Conservation (phyloP, 2,329 filamentous ascomycete species). For the Xylaria multiplex region DNA sequence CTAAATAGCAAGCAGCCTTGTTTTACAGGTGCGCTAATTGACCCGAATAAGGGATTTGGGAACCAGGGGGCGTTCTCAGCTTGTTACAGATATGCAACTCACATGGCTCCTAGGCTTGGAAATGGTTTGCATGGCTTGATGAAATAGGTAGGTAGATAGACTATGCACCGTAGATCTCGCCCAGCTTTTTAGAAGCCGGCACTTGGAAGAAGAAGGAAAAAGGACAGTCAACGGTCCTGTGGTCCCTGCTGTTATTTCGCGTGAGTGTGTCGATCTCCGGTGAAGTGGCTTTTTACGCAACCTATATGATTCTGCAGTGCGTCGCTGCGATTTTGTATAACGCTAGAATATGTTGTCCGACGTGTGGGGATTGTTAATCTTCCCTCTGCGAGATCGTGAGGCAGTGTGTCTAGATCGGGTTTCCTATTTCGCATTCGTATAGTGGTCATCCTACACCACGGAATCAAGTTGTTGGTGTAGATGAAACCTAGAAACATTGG, state of each 20-base stretch:
- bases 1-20: neutral
- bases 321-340: neutral
- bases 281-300: neutral
- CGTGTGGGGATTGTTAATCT: constrained; percentile 2
- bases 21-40: neutral
- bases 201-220: neutral
- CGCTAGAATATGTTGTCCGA: neutral
- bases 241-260: constrained; percentile 10
- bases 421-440: too few species aligned
- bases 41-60: neutral
- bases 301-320: neutral
- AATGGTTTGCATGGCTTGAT: neutral
- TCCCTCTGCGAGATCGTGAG: neutral
- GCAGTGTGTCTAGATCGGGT: neutral
- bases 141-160: neutral
- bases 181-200: constrained; percentile 2
- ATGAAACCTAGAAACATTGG: neutral
- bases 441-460: too few species aligned
- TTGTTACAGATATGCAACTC: constrained; percentile 23
- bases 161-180: constrained; percentile 18
- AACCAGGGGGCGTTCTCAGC: constrained; percentile 16
- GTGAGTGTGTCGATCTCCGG: constrained; percentile 22
- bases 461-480: neutral
- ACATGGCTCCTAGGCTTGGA: neutral
- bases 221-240: neutral